Conservation (phyloP, 1,139 yeast genomes). For the Scheffersomyces quercinus region DNA sequence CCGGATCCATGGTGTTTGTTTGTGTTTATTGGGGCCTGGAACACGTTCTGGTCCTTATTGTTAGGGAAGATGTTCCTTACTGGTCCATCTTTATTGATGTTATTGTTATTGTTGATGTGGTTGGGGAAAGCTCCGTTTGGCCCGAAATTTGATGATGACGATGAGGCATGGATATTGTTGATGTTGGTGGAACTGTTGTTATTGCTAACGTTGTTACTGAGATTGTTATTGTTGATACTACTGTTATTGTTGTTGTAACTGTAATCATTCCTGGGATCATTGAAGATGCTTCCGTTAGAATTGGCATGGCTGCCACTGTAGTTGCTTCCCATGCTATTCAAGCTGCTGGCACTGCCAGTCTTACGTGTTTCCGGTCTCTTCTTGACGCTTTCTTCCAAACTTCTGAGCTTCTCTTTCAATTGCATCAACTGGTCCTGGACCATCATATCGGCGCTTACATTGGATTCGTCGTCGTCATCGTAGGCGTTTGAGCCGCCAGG, state of each 20-base stretch:
- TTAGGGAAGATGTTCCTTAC: not conserved
- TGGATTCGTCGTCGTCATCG: conserved; percentile 1
- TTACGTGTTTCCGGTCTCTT: not conserved
- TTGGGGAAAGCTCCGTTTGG: no score
- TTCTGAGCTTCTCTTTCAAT: conserved; percentile 16
- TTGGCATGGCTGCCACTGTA: no score
- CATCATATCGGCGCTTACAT: conserved; percentile 1
- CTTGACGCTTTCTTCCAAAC: conserved; percentile 11
- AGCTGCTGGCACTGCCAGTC: no score
- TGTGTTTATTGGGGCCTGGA: no score
- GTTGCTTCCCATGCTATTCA: no score
- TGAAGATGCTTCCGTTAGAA: not conserved
- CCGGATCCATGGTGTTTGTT: no score
- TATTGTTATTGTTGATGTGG: not conserved
- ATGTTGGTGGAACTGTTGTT: not conserved
- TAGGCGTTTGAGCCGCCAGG: conserved; percentile 1
- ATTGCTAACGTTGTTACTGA: not conserved
- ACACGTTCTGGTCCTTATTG: not conserved
- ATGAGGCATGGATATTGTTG: not conserved
- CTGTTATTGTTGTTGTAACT: not conserved
- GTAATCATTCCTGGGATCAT: not conserved
- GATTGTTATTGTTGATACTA: not conserved
- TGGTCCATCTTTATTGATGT: not conserved
- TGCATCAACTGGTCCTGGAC: conserved; percentile 18
- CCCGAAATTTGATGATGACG: no score